A percentile compares a stretch with the other conserved stretches of the same genome.
phyloP scores from a whole-genome alignment of 2,329 filamentous ascomycete species.

The Neofusicoccum kwambonambiense region DNA sequence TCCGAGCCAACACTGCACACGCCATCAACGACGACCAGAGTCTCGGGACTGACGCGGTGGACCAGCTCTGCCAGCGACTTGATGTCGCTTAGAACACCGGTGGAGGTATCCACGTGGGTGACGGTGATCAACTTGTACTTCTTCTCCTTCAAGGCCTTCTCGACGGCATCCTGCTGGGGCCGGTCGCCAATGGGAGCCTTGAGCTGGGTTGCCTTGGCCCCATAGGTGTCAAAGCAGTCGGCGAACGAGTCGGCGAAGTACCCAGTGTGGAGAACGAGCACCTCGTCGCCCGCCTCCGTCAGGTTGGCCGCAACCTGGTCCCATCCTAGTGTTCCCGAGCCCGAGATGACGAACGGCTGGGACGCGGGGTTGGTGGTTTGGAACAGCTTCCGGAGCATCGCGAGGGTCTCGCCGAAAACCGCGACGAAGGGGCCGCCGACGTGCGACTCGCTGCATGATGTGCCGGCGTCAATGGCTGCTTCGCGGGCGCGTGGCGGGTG shows the following conservation, averaged over 20 bases:
- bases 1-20: slow-evolving; percentile 97
- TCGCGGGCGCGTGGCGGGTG: not conserved
- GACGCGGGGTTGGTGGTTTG: slow-evolving; percentile 78
- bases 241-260: slow-evolving; percentile 97
- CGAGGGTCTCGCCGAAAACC: slow-evolving; percentile 84
- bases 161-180: slow-evolving; percentile 82
- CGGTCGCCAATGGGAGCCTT: slow-evolving; percentile 85
- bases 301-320: slow-evolving; percentile 94
- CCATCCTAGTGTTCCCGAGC: slow-evolving; percentile 95
- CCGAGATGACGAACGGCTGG: slow-evolving; percentile 90
- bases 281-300: slow-evolving; percentile 83
- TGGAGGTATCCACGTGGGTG: slow-evolving; percentile 96
- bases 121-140: slow-evolving; percentile 93
- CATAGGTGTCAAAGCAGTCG: slow-evolving; percentile 88
- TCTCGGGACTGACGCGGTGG: slow-evolving; percentile 83
- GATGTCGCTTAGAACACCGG: slow-evolving; percentile 89
- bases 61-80: slow-evolving; percentile 80
- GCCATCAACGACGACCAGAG: slow-evolving; percentile 87
- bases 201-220: slow-evolving; percentile 83
- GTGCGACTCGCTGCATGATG: slow-evolving; percentile 74
- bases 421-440: slow-evolving; percentile 86
- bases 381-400: slow-evolving; percentile 89
- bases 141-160: slow-evolving; percentile 84
- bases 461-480: not conserved
- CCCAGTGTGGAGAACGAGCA: slow-evolving; percentile 88